Evolutionary conservation across 2,329 filamentous ascomycete species (phyloP), one percentile per base, ranked within the genome.

Genomic region (Ophiocordyceps australis): DNA sequence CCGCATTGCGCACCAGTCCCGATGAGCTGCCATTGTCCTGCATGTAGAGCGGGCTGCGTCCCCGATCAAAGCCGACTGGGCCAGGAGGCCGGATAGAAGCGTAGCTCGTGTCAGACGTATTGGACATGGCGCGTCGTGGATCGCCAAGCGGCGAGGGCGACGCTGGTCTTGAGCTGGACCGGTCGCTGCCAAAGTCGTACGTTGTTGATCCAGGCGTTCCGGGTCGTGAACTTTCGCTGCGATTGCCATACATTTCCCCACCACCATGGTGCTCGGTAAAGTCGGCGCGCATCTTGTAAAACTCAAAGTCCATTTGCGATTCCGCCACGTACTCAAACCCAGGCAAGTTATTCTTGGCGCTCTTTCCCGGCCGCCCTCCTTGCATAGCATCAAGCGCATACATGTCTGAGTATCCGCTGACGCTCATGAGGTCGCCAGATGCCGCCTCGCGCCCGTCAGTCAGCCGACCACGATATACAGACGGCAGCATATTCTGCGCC

Each of bases 241-340:
- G 50, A 10, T 55, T 60, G 4, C 75, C 76, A 33, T 67, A 75
- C 6, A 74, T 56, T 17, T 69, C 65, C 14, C 77, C 78, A 5
- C 78, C 83, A n/a, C 82, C 82, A 36, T 83, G 77, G 28, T 89
- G 80, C 9, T 83, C 75, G 2, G 73, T 72, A 50, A 95, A 94
- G 38, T 94, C 86, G 3, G 79, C 67, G 2, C 82, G 65, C 47
- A 93, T 76, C 51, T 92, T 94, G 61, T 74, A 95, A 52, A 82
- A 86, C 32, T 82, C 74, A 44, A 91, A 93, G 46, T 93, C 83
- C 49, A 93, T 74, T 25, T 82, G 72, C 28, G 66, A 66, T 40
- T 95, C 86, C 0, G 79, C 73, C 0, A 95, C 85, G 30, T 92
- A 72, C 49, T 95, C 86, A 47, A 94, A 94, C 0, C 82, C 81